Evolutionary conservation across 352 stramenopile genomes (phyloP), one percentile per base, ranked within the genome.

Genomic region (Pythium monospermum): DNA sequence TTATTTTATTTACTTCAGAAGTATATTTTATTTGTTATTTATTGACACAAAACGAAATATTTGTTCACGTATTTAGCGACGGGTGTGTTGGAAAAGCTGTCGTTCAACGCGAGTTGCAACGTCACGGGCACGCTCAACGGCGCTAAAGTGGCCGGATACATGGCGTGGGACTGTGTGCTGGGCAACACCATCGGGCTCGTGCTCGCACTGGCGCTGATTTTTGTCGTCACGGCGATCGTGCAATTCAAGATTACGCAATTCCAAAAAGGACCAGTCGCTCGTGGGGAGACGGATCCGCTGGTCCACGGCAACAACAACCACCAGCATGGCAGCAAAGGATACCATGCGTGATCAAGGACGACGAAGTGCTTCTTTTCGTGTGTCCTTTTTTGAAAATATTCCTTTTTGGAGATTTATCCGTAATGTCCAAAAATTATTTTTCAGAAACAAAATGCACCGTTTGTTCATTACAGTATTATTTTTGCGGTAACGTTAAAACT

Each of bases 91-190:
- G 76, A 95, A 63, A 93, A 94, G 54, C 73, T 95, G 35, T 73
- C 71, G 44, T 95, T 95, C 58, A 90, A 92, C 40, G 72, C 55
- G 8, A 91, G 79, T 48, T 95, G 84, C 70, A 94, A 95, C 54
- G 61, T 94, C 25, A 76, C 54, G 30, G 83, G 83, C 6, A 64
- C 69, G 30, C 55, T 90, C 19, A 64, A 94, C 32, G 83, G 78
- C 36, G 32, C 69, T 19, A 45, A 59, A n/a, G 73, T 91, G n/a
- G 66, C 65, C n/a, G 81, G 76, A 2, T 86, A 71, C 60, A 86
- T 91, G 78, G 66, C 83, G 2, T 33, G 57, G 0, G 81, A 91
- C 53, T 94, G 83, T 36, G 61, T 85, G 49, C 44, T 91, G 22
- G 83, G 78, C 22, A 94, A 91, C 54, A 67, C 69, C 28, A 84